Percentiles rank a stretch among this genome's conserved stretches.
phyloP scores from a whole-genome alignment of 768 basidiomycete genomes.

The Tulasnella sp. region DNA sequence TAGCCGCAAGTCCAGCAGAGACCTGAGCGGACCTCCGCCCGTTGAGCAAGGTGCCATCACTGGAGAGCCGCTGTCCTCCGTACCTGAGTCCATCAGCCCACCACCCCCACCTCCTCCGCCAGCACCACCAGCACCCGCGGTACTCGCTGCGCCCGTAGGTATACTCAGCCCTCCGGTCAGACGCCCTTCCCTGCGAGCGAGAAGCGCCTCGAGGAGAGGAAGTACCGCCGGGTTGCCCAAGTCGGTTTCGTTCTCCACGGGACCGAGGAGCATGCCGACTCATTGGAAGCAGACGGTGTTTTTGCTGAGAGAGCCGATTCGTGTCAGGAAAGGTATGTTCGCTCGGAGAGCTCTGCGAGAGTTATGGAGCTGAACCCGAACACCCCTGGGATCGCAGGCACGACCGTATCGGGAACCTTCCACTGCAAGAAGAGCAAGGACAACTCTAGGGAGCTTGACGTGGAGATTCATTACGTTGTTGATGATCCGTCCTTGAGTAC shows the following conservation, averaged over 20 bases:
- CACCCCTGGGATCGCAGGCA: slow-evolving; percentile 53
- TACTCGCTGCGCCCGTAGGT: background rate
- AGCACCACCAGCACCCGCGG: background rate
- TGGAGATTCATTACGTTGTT: slow-evolving; percentile 73
- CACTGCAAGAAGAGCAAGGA: slow-evolving; percentile 63
- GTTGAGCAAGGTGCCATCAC: background rate
- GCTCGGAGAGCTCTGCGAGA: too few relatives aligned
- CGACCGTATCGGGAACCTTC: slow-evolving; percentile 67
- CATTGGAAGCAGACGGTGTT: slow-evolving; percentile 98
- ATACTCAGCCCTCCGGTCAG: background rate
- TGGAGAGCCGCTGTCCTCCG: background rate
- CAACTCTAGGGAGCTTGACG: slow-evolving; percentile 80
- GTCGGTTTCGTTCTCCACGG: slow-evolving; percentile 56
- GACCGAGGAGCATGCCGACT: slow-evolving; percentile 74
- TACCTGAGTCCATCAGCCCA: background rate
- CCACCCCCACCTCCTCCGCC: slow-evolving; percentile 4
- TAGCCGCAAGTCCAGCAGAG: slow-evolving; percentile 17
- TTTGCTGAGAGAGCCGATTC: slow-evolving; percentile 65
- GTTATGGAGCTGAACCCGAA: too few relatives aligned
- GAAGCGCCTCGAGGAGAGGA: slow-evolving; percentile 13
- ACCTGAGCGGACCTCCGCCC: background rate
- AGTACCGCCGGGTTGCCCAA: slow-evolving; percentile 34
- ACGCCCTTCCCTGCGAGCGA: background rate
- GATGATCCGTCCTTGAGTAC: slow-evolving; percentile 23
- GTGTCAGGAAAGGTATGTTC: slow-evolving; percentile 65